Evolutionary conservation across 2,329 filamentous ascomycete genomes (phyloP), one percentile per base, ranked within the genome.

Genomic region (Cercospora sojina): DNA sequence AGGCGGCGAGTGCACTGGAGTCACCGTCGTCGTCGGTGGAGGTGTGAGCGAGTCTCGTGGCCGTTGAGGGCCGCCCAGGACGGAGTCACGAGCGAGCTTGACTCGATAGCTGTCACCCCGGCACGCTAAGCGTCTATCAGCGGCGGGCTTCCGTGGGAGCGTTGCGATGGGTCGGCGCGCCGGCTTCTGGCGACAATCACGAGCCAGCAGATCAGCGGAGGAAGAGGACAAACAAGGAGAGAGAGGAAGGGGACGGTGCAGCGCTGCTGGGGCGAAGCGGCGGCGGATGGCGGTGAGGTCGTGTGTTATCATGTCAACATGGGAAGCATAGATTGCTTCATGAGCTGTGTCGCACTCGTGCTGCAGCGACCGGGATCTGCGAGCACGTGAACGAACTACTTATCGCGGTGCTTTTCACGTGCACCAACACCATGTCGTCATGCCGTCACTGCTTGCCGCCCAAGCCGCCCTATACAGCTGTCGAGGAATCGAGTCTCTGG

Each of bases 61-160:
- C 35, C 55, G 56, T 64, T 47, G 35, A 29, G 43, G 55, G 64
- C 59, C 64, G 63, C 47, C 20, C 63, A 65, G 64, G 13, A 65
- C 38, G 55, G 49, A 65, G 64, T 65, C 64, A 65, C 58, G 59
- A 65, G 64, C 27, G 43, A 53, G 59, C 55, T 55, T 65, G 64
- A 65, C 64, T 62, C 64, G 60, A 64, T 59, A 53, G 35, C 62
- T 59, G 62, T 31, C 31, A 25, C 41, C 38, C 56, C 53, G 32
- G 43, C 51, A 29, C 51, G 51, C 51, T 56, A 32, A 32, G 23
- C 35, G n/a, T 16, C n/a, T 41, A 41, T 41, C 35, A 41, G 35
- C 35, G 35, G 35, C 35, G 35, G 16, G 35, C 35, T 41, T 41
- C 35, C 35, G 35, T 41, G 35, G 35, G 35, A 41, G 35, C 35